Evolutionary conservation across 768 basidiomycete genomes (phyloP), one percentile per base, ranked within the genome.

Genomic region (Cubamyces lactineus): DNA sequence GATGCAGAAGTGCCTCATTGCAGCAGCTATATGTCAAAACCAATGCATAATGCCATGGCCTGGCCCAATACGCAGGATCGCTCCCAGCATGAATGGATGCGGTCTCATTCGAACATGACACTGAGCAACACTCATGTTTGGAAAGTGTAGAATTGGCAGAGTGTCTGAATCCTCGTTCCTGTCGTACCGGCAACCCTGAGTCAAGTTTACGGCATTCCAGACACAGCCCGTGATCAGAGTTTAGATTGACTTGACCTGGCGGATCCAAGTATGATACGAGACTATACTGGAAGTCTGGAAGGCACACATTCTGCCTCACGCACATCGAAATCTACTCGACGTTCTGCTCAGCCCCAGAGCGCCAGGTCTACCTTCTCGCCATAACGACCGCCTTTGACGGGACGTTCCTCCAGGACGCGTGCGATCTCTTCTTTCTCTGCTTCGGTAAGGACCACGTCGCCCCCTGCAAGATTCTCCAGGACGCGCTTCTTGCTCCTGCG

Each of bases 331-430:
- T 46, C 19, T 12, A 9, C 45, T 12, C 12, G 45, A 24, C 7
- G 21, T 7, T n/a, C 26, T 26, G 30, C 49, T 73, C 55, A 77
- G 26, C 63, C 70, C 73, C 78, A 78, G 53, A 77, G 70, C 7
- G 59, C 24, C 45, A 70, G 38, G 2, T 39, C 51, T 3, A 53
- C 28, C 19, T 38, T 53, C 51, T 56, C 58, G 12, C 65, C 2
- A 68, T 80, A 81, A 57, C 81, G 72, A 3, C 61, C 69, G 2
- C 80, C 80, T 56, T 75, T 74, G n/a, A 80, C 73, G 1, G 72
- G 71, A 39, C 72, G 67, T 16, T 61, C 65, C 23, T 75, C 69
- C 46, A 82, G 65, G 17, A 77, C 69, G 23, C 71, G 65, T n/a
- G 74, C 70, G 52, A 84, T 78, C 62, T 73, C 75, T 17, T 70